Base-by-base conservation (phyloP, 225 moss, liverwort and hornwort species). In the Pseudisothecium myosuroides region DNA sequence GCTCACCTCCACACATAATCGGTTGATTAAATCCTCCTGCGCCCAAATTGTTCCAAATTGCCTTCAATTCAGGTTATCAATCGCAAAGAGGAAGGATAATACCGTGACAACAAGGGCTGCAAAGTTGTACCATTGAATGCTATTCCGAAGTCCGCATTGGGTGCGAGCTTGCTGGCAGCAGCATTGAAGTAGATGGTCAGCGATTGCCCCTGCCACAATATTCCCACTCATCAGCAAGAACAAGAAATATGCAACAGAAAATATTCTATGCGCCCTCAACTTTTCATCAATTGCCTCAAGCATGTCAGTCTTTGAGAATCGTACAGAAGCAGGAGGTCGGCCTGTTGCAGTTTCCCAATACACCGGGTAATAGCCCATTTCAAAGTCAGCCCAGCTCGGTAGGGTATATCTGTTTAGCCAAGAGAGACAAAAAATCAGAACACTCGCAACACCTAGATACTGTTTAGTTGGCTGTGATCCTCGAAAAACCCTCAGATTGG, bases 21-120 rank as follows among this genome's bases (percentile, higher is more conserved):
- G 98, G 98, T 85, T 97, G 98, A 91, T 98, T 98, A 85, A 98
- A 98, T 13, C 98, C 97, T 79, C 98, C 98, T 98, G 94, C 71
- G 90, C 56, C 86, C 77, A 79, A 27, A 86, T 55, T n/a, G 65
- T 34, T 47, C 32, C 54, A 41, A 80, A 62, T 55, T 37, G 55
- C 10, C 71, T 69, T 89, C 59, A 67, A 37, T 63, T 85, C 81
- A 83, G 50, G 49, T 56, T 54, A 62, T 41, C 76, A 39, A 72
- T 64, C 32, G 60, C 24, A 85, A 62, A 66, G 32, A 32, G 50
- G 52, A 87, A 71, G 49, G 22, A 50, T 77, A n/a, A 55, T 5
- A 36, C 52, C n/a, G 47, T 82, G 65, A 82, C 29, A 22, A 67
- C 36, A 64, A 45, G 63, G 66, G 59, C 52, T 74, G 63, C 45